Base-by-base conservation (phyloP, 371 early-diverging fungal species). In the Pancytospora philotis region DNA sequence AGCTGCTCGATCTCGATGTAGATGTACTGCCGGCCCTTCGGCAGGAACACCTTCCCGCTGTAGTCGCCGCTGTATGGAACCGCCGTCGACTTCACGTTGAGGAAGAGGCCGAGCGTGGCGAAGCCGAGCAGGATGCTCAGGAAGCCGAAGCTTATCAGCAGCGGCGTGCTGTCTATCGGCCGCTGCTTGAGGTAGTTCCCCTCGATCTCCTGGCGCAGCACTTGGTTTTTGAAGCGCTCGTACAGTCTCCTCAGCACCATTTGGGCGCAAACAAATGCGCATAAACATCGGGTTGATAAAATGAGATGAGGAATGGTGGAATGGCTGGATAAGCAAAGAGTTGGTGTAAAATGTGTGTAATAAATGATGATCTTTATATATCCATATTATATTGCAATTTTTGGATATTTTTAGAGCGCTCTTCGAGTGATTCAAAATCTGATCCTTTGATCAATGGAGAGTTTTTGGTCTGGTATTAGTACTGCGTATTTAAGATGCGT, bases 1-100 rank as follows among this genome's bases (percentile, higher is more conserved):
- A 95, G 95, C 77, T 91, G 89, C 51, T 92, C 89, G 63, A 97
- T 82, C 34, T 90, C 84, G 36, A 79, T 53, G 48, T 77, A 79
- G 4, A 78, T 56, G 49, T 71, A 71, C 22, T 58, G 38, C 8
- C 22, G 70, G 1, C 60, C 68, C 31, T 52, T 41, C 27, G 58
- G 52, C 13, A 70, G 45, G 39, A 56, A 64, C 16, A 69, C 30
- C 31, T n/a, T 35, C 3, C 19, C 59, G 19, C 32, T 58, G n/a
- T 8, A 6, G 50, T 58, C 31, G 2, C 3, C 16, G 41, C 38
- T 30, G 30, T 68, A 68, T 3, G 2, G 2, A 8, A 68, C 45
- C 2, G 2, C 34, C n/a, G 2, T 19, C 16, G 68, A 30, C 10
- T 61, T 2, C 8, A 49, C 31, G 2, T 13, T 60, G 3, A 36